Evolutionary conservation across 2,329 filamentous ascomycete species (phyloP), one percentile per base, ranked within the genome.

Genomic region (Ampelomyces quisqualis): DNA sequence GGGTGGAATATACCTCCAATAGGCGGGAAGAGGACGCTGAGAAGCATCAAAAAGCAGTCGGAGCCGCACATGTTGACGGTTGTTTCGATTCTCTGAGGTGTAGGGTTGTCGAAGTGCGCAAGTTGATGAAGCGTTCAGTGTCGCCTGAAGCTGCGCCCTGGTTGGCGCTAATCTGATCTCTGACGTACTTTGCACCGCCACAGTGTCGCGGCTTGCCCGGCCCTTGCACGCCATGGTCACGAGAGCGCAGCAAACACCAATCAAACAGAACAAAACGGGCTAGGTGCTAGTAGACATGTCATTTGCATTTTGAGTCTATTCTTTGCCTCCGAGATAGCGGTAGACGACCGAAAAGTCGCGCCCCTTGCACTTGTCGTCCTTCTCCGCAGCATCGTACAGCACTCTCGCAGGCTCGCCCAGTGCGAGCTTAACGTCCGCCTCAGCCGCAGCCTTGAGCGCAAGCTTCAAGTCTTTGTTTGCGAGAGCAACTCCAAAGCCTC

Each of bases 21-120:
- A 32, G 77, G 77, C 21, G 79, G 79, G 65, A 83, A 83, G 60
- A 83, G 73, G 60, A 82, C 71, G 60, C 79, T 77, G 49, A 84
- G 69, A 34, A 82, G 65, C 62, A 74, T 79, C 55, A 83, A 70
- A 58, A 82, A 81, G 52, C 80, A 72, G 67, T 83, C 80, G 57
- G 76, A 75, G 60, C 77, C 64, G 65, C 79, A 82, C 79, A 81
- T 81, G 29, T 13, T 73, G 47, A 30, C 34, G 31, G 29, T 45
- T 17, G 18, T 20, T 19, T n/a, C 18, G 11, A 24, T 24, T 10
- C 11, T n/a, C 27, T 17, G 28, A 9, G 23, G 23, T 38, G 17
- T 6, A 24, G 10, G n/a, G 21, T 4, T 26, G 14, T 34, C 18
- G 21, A 10, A 17, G 21, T 17, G 8, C 21, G 34, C 7, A 13